These are phyloP conservation scores for Delitschia confertaspora DNA, from an alignment of 495 filamentous ascomycete genomes.

Conservation along the genomic window DNA sequence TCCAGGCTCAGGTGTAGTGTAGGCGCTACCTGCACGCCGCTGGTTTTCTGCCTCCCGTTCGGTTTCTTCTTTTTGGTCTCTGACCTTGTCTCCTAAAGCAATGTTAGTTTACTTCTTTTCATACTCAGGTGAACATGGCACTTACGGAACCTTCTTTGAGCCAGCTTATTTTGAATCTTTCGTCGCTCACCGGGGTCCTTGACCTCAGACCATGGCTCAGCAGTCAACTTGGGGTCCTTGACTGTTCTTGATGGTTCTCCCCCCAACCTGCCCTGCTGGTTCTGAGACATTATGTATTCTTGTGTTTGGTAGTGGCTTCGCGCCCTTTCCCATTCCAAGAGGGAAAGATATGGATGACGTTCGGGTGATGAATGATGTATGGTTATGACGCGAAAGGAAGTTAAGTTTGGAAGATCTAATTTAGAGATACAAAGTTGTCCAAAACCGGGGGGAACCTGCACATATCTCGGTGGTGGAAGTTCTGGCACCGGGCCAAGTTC, in stretches of 20 bases:
- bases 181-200: slow-evolving; percentile 34
- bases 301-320: background rate
- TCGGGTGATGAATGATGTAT: too few species aligned
- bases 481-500: slow-evolving; percentile 24
- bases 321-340: too few species aligned
- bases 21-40: slow-evolving; percentile 46
- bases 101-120: slow-evolving; percentile 5
- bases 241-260: slow-evolving; percentile 21
- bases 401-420: too few species aligned
- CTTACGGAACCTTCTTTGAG: slow-evolving; percentile 38
- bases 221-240: slow-evolving; percentile 10
- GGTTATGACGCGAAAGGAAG: too few species aligned
- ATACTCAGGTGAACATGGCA: background rate
- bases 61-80: slow-evolving; percentile 48
- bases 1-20: slow-evolving; percentile 44
- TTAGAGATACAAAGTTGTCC: too few species aligned
- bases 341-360: background rate
- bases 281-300: slow-evolving; percentile 18
- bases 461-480: slow-evolving; percentile 13
- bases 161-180: slow-evolving; percentile 37
- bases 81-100: slow-evolving; percentile 48
- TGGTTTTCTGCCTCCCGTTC: slow-evolving; percentile 50
- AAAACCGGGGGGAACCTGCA: too few species aligned
- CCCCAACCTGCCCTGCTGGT: slow-evolving; percentile 11
- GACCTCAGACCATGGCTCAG: slow-evolving; percentile 34